Evolutionary conservation across 192 early-diverging fungal species (phyloP).

Genomic region (Haplosporangium gracile): DNA sequence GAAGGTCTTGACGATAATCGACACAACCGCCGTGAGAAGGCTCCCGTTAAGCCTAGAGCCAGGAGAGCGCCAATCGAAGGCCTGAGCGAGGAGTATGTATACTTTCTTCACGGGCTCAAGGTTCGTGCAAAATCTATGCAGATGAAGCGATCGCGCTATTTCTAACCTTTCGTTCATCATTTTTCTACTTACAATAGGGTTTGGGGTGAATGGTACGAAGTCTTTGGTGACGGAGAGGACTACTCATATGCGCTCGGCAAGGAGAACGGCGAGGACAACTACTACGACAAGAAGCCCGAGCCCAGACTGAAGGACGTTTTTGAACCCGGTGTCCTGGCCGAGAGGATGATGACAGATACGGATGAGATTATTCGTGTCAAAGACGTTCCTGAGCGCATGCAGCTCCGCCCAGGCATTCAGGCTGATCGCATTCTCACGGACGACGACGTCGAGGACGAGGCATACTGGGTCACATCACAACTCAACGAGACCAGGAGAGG

Average conservation of each 20-base stretch:
- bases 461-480: slow-evolving; percentile 67
- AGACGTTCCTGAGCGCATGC: slow-evolving; percentile 95
- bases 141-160: not conserved
- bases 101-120: slow-evolving; percentile 38
- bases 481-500: slow-evolving; percentile 35
- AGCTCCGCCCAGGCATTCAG: slow-evolving; percentile 71
- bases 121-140: slow-evolving; percentile 3
- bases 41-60: slow-evolving; percentile 53
- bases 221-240: slow-evolving; percentile 95
- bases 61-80: slow-evolving; percentile 68
- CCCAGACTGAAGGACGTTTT: slow-evolving; percentile 74
- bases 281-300: slow-evolving; percentile 60
- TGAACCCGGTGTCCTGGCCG: slow-evolving; percentile 90
- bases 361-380: slow-evolving; percentile 90
- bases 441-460: slow-evolving; percentile 76
- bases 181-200: slow-evolving; percentile 51
- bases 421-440: slow-evolving; percentile 58
- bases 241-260: slow-evolving; percentile 77
- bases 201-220: slow-evolving; percentile 84
- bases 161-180: slow-evolving; percentile 7
- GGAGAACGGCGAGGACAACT: slow-evolving; percentile 49
- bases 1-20: slow-evolving; percentile 45
- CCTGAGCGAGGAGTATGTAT: slow-evolving; percentile 66
- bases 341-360: slow-evolving; percentile 90
- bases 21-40: slow-evolving; percentile 50